A percentile compares a stretch with the other conserved stretches of the same genome.
Evolutionary conservation across 768 basidiomycete genomes (phyloP).

Genomic region (Russula griseocarnosa): DNA sequence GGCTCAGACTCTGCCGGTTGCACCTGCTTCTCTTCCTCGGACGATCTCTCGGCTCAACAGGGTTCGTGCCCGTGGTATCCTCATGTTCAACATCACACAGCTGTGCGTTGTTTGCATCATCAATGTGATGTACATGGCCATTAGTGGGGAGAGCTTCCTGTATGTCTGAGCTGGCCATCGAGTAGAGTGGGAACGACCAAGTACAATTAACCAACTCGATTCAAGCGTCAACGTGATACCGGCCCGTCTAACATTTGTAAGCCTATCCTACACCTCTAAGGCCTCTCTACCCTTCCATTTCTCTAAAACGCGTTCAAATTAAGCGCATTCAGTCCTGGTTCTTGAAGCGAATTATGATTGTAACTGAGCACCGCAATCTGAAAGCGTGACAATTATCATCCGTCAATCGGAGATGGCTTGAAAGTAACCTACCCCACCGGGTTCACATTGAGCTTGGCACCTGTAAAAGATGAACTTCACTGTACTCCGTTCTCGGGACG

Average conservation of each 20-base stretch:
- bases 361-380: constrained; percentile 80
- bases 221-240: constrained; percentile 25
- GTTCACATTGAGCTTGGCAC: constrained; percentile 24
- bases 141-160: not conserved
- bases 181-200: not conserved
- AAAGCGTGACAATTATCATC: not conserved
- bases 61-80: constrained; percentile 31
- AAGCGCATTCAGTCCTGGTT: constrained; percentile 72
- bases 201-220: constrained; percentile 15
- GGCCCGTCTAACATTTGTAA: constrained; percentile 3
- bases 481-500: not conserved
- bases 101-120: not conserved
- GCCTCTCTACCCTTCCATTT: not conserved
- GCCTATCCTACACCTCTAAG: not conserved
- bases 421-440: constrained; percentile 23
- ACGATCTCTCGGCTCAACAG: constrained; percentile 1
- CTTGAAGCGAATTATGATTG: constrained; percentile 72
- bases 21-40: constrained; percentile 27
- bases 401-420: not conserved
- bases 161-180: constrained; percentile 13
- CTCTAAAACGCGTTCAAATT: constrained; percentile 45
- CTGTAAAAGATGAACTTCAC: constrained; percentile 6
- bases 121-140: constrained; percentile 3
- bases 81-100: constrained; percentile 36
- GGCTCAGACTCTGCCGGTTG: constrained; percentile 23